Base-by-base conservation (phyloP, 805 yeast genomes). In the Lipomyces yamanashiensis region DNA sequence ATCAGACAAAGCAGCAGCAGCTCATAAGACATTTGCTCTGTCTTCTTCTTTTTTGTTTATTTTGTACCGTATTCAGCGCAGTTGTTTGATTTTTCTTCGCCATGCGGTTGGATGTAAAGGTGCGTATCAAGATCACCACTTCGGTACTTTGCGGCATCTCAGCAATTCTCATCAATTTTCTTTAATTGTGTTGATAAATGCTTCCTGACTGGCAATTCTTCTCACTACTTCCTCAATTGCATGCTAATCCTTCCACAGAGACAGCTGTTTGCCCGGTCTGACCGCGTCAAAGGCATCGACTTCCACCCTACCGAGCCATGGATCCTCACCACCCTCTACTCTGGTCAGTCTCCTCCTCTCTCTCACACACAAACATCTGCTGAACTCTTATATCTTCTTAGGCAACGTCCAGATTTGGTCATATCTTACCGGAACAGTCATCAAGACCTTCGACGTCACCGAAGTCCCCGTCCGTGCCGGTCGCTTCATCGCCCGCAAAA, bases 261-360 rank as follows among this genome's bases (percentile, higher is more conserved):
- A 56, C 87, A 87, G 72, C 90, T 92, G 78, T 88, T 91, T 70
- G 85, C 95, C 67, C 90, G 97, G 73, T 88, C 98, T 45, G 98
- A 92, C 76, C 87, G 99, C 76, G 98, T 95, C 75, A 95, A 95
- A 78, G 98, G 97, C 55, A 88, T 95, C 74, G 99, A 95, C 78
- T 89, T 95, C 82, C 99, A 95, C 76, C 99, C 99, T 28, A 82
- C 92, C 21, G 99, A 95, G 77, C 98, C 99, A 59, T 93, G 98
- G 98, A 86, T 71, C 45, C 60, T 72, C 48, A 54, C 68, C 23
- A 71, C 74, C 45, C 67, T 70, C 19, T 72, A 71, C 56, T 67
- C 69, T 58, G 74, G 72, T 70, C 53, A 9, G 72, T 52, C n/a
- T 19, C n/a, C 10, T 28, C 36, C 49, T 15, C 13, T 37, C n/a